A percentile compares a stretch with the other conserved stretches of the same genome.
Evolutionary conservation across 805 yeast genomes (phyloP).

Genomic region (Lachancea nothofagi): DNA sequence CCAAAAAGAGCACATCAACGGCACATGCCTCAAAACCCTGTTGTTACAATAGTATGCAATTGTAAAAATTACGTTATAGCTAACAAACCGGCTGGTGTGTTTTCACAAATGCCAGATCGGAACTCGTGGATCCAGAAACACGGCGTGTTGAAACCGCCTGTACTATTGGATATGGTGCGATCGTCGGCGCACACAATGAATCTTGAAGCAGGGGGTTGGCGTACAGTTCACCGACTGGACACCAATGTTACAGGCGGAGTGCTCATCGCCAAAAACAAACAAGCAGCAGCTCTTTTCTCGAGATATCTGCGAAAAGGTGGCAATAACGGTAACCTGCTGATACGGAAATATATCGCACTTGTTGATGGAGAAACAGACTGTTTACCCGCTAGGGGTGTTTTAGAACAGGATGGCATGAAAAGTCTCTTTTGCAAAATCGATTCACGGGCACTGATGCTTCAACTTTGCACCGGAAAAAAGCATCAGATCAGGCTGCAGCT

Average conservation of each 20-base stretch:
- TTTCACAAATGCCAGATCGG: constrained; percentile 31
- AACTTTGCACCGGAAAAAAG: constrained; percentile 37
- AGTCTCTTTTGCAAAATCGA: constrained; percentile 19
- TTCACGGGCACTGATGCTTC: constrained; percentile 25
- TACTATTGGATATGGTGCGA: constrained; percentile 20
- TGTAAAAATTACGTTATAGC: constrained; percentile 26
- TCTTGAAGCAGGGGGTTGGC: constrained; percentile 10
- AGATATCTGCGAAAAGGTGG: constrained; percentile 34
- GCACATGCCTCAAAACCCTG: background rate
- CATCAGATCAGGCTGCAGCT: constrained; percentile 38
- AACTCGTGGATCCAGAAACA: constrained; percentile 10
- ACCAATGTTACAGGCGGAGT: constrained; percentile 39
- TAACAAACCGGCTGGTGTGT: constrained; percentile 36
- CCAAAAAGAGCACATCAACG: no score
- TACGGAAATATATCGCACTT: constrained; percentile 35
- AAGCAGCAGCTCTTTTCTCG: constrained; percentile 32
- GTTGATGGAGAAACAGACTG: constrained; percentile 9
- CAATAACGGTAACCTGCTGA: constrained; percentile 32
- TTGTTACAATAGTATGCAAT: background rate
- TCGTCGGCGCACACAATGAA: constrained; percentile 1
- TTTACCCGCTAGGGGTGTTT: constrained; percentile 10
- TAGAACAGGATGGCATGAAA: constrained; percentile 15
- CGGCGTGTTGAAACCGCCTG: constrained; percentile 12
- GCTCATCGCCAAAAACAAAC: constrained; percentile 33
- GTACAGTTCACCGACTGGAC: constrained; percentile 38